Base-by-base conservation (phyloP, 768 basidiomycete species). In the Antrodiella citrinella region DNA sequence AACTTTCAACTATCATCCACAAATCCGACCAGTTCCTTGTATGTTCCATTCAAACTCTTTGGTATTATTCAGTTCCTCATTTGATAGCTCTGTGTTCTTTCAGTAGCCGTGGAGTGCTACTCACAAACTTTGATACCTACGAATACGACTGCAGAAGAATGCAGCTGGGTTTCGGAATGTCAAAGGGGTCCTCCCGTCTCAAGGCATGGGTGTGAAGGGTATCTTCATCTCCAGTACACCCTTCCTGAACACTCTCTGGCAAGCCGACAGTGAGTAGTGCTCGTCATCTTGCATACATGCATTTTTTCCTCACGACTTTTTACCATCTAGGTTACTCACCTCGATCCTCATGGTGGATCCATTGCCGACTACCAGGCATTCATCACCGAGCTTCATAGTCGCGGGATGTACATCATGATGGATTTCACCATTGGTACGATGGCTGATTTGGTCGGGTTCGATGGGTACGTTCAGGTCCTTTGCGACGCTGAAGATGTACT, bases 171-270 rank as follows among this genome's bases (percentile, higher is more conserved):
- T 87, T 78, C 54, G 93, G 93, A 49, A 96, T 65, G 75, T 92
- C 59, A 81, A 81, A 50, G 93, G 93, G 48, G 68, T 95, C 52
- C 67, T 75, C 43, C 64, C 78, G 20, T 82, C 95, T 15, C 73
- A 89, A 42, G 89, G 88, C 54, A 93, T 94, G 89, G 93, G 93
- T 55, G 68, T 91, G 53, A 72, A 73, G 58, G 75, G 82, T 47
- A 81, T 96, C 58, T 96, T 91, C 70, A 86, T 95, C 64, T 91
- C 93, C 20, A 93, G 93, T 47, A 96, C 93, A 1, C 81, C 84
- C 47, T 96, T 91, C 67, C 54, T 96, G 54, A 95, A 95, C 75
- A 93, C 93, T 92, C 68, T 91, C n/a, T 95, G 92, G 92, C 86
- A 93, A 62, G 86, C 91, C 3, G 92, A 95, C 77, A 91, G 92